Evolutionary conservation across 2,329 filamentous ascomycete species (phyloP).

Genomic region (Xylariomycetidae sp.): DNA sequence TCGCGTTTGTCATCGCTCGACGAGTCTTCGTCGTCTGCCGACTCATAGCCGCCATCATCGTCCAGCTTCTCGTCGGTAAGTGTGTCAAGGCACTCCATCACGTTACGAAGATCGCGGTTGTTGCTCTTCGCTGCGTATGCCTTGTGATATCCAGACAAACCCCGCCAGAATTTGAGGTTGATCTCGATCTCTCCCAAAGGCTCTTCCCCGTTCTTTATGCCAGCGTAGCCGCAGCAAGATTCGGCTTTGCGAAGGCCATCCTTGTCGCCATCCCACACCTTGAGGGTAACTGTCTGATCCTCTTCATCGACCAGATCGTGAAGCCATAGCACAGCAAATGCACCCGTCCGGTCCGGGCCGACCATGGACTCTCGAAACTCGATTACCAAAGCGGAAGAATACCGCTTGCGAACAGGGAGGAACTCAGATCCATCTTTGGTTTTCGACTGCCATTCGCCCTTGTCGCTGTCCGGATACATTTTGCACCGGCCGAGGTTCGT

Average conservation of each 20-base stretch:
- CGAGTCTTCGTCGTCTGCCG: conserved; percentile 6
- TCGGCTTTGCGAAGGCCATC: conserved; percentile 33
- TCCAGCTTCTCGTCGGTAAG: conserved; percentile 50
- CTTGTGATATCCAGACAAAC: conserved; percentile 54
- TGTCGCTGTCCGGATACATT: conserved; percentile 43
- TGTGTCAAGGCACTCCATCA: conserved; percentile 59
- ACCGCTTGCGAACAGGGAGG: conserved; percentile 56
- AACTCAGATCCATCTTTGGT: conserved; percentile 32
- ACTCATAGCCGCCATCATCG: conserved; percentile 16
- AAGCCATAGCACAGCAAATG: conserved; percentile 62
- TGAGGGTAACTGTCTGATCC: conserved; percentile 48
- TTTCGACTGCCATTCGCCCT: conserved; percentile 47
- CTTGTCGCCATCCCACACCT: conserved; percentile 63
- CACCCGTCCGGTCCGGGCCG: conserved; percentile 48
- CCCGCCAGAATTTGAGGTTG: conserved; percentile 53
- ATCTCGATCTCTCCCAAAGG: conserved; percentile 52
- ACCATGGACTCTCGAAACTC: conserved; percentile 53
- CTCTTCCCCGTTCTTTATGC: conserved; percentile 47
- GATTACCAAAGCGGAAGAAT: conserved; percentile 48
- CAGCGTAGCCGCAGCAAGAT: conserved; percentile 29
- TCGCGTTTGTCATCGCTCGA: conserved; percentile 13
- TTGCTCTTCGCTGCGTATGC: conserved; percentile 43
- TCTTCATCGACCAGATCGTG: conserved; percentile 65
- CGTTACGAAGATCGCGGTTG: conserved; percentile 47
- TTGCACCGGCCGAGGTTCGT: conserved; percentile 54